phyloP scores from a whole-genome alignment of 163 green algal genomes.

The Prototheca cutis region DNA sequence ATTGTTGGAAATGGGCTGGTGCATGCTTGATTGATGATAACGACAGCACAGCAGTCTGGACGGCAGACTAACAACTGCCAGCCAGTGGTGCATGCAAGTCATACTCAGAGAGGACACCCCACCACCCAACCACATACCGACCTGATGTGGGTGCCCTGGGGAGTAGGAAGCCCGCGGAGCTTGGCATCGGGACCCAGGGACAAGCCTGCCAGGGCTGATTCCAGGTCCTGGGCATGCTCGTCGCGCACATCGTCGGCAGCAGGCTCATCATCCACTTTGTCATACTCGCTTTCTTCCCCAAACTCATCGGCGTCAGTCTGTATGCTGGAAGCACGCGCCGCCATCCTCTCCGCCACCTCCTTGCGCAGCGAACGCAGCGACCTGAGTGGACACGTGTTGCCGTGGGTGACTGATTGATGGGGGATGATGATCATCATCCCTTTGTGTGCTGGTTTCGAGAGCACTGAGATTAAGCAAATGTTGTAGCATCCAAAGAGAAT shows the following conservation, averaged over 20 bases:
- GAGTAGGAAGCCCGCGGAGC: neutral
- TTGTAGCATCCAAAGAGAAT: too few relatives aligned
- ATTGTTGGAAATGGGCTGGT: neutral
- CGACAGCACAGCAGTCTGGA: too few relatives aligned
- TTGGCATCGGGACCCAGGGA: neutral
- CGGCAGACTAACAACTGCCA: too few relatives aligned
- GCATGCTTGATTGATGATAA: too few relatives aligned
- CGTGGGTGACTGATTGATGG: too few relatives aligned
- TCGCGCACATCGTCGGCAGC: neutral
- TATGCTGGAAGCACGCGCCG: neutral
- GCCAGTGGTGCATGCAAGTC: too few relatives aligned
- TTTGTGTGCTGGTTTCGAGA: too few relatives aligned
- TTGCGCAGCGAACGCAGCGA: neutral
- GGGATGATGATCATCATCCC: too few relatives aligned
- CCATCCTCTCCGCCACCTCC: neutral
- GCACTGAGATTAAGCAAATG: too few relatives aligned
- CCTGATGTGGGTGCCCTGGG: neutral
- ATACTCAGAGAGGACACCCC: too few relatives aligned
- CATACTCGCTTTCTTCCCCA: neutral
- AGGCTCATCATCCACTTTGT: neutral
- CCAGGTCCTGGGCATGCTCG: neutral
- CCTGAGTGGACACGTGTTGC: too few relatives aligned
- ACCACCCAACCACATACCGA: too few relatives aligned
- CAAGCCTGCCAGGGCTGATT: neutral
- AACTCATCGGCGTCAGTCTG: neutral